Conservation (phyloP, 164 flowering plant species). For the Vitis rupestris region DNA sequence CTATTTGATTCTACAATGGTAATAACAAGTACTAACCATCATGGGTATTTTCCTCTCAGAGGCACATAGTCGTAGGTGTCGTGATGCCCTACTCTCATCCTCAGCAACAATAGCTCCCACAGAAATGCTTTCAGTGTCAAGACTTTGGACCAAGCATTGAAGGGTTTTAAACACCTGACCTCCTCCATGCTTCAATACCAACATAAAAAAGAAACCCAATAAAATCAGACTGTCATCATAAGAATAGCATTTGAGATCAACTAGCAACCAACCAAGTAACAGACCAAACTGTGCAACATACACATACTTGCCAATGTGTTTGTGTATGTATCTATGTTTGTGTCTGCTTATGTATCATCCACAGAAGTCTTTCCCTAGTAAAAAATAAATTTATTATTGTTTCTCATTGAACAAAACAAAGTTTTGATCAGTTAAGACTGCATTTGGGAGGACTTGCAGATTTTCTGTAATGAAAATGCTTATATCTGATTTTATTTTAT, state of each 20-base stretch:
- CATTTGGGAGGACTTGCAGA: no score
- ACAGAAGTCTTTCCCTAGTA: no score
- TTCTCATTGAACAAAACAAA: no score
- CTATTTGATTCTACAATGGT: neutral
- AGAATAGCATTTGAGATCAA: neutral
- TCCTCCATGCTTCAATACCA: constrained; percentile 64
- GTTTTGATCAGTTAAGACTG: no score
- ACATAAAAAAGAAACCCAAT: neutral
- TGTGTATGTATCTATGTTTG: no score
- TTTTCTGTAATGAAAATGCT: no score
- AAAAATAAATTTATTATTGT: no score
- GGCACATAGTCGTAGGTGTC: constrained; percentile 82
- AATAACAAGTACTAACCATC: constrained; percentile 47
- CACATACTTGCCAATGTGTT: no score
- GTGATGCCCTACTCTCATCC: constrained; percentile 48
- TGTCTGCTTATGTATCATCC: no score
- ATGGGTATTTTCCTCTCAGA: constrained; percentile 55
- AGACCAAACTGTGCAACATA: no score
- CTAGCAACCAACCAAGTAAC: no score
- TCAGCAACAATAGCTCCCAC: constrained; percentile 59
- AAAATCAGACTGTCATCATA: neutral
- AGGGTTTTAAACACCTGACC: constrained; percentile 77
- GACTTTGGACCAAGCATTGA: constrained; percentile 47
- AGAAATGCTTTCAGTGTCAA: constrained; percentile 42
- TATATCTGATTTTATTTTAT: no score